Conservation (phyloP, 805 yeast species). For the Kodamaea neixiangensis region DNA sequence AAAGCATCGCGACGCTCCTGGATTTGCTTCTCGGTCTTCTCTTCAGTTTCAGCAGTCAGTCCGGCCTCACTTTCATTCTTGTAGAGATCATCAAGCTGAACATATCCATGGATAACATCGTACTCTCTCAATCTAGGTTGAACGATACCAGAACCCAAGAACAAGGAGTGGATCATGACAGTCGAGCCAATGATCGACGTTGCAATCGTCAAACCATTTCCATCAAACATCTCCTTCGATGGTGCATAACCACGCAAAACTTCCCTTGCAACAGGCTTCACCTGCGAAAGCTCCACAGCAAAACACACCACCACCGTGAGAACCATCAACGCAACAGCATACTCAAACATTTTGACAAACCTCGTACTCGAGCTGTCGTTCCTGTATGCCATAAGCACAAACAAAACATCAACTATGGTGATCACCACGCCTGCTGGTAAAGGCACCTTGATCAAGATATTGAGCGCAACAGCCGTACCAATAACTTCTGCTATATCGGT, state of each 20-base stretch:
- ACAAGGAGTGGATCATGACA: slow-evolving; percentile 53
- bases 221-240: slow-evolving; percentile 42
- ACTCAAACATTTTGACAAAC: slow-evolving; percentile 39
- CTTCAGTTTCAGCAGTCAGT: slow-evolving; percentile 10
- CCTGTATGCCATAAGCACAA: slow-evolving; percentile 49
- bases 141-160: slow-evolving; percentile 50
- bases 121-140: slow-evolving; percentile 50
- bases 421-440: slow-evolving; percentile 51
- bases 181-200: slow-evolving; percentile 52
- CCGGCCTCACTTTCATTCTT: neutral
- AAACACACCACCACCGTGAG: slow-evolving; percentile 46
- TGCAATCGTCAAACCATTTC: slow-evolving; percentile 47
- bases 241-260: slow-evolving; percentile 49
- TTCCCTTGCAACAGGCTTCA: slow-evolving; percentile 33
- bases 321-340: slow-evolving; percentile 44
- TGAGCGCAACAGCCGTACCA: slow-evolving; percentile 53
- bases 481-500: slow-evolving; percentile 57
- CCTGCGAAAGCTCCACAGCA: slow-evolving; percentile 44
- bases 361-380: slow-evolving; percentile 44
- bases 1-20: slow-evolving; percentile 1
- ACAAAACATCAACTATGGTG: slow-evolving; percentile 46
- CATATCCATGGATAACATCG: slow-evolving; percentile 40
- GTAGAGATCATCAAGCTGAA: slow-evolving; percentile 22
- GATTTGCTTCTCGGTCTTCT: neutral
- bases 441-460: slow-evolving; percentile 46